phyloP scores from a whole-genome alignment of 1,139 yeast species.

The Debaryomycetaceae sp. region DNA sequence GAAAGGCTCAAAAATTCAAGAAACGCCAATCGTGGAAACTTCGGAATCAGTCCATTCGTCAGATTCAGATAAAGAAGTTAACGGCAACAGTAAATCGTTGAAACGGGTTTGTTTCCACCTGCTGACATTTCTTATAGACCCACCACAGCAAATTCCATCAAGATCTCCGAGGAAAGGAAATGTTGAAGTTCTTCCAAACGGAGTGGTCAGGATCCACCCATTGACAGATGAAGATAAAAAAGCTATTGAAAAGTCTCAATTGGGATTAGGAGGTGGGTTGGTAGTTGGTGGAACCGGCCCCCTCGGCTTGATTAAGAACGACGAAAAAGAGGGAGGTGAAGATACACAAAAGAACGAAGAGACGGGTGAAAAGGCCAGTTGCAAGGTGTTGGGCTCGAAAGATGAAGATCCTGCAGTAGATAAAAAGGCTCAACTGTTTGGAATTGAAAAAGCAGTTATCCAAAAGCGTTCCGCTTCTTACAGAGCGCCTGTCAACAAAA shows the following conservation, averaged over 20 bases:
- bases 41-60: neutral
- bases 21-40: neutral
- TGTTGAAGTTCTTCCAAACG: constrained; percentile 62
- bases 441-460: constrained; percentile 48
- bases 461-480: constrained; percentile 22
- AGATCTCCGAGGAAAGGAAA: constrained; percentile 66
- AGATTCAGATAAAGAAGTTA: neutral
- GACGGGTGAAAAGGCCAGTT: constrained; percentile 13
- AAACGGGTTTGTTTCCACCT: constrained; percentile 72
- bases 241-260: constrained; percentile 40
- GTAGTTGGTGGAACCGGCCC: constrained; percentile 81
- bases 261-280: constrained; percentile 63
- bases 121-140: constrained; percentile 67
- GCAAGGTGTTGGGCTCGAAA: constrained; percentile 25
- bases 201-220: constrained; percentile 59
- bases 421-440: constrained; percentile 37
- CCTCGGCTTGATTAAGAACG: constrained; percentile 34
- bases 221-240: constrained; percentile 58
- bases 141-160: constrained; percentile 70
- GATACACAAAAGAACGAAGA: constrained; percentile 7
- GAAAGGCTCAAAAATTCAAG: neutral
- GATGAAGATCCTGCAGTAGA: constrained; percentile 43
- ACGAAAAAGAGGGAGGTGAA: constrained; percentile 13
- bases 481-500: constrained; percentile 37
- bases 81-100: constrained; percentile 32